A percentile compares a stretch with the other conserved stretches of the same genome.
phyloP scores from a whole-genome alignment of 495 filamentous ascomycete genomes.

The Corynascus novoguineensis region DNA sequence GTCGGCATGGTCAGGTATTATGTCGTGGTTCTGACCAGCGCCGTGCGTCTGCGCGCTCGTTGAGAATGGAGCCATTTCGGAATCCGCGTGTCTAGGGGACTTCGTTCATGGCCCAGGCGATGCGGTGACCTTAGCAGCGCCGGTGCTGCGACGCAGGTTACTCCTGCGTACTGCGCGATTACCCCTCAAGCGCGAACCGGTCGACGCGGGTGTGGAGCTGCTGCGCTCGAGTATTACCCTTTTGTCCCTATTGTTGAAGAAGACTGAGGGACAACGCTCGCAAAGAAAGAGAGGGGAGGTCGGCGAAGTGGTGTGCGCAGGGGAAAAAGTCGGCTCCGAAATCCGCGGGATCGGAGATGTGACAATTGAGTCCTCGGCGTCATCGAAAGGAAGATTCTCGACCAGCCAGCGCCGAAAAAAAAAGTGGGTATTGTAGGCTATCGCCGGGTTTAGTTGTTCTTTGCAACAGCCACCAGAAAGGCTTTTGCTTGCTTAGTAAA shows the following conservation, averaged over 20 bases:
- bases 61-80: conserved; percentile 16
- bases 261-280: background rate
- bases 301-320: background rate
- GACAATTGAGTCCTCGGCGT: background rate
- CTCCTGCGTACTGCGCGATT: no score
- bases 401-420: background rate
- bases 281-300: background rate
- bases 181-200: conserved; percentile 7
- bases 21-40: conserved; percentile 22
- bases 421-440: background rate
- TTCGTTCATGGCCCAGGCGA: background rate
- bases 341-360: background rate
- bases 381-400: conserved; percentile 11
- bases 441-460: no score
- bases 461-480: background rate
- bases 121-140: conserved; percentile 2
- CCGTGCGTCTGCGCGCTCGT: background rate
- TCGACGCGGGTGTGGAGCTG: conserved; percentile 12
- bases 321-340: background rate
- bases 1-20: conserved; percentile 11
- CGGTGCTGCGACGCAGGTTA: background rate
- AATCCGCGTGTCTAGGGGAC: background rate
- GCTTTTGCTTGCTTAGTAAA: no score
- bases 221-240: no score
- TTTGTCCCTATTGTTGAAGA: background rate